Evolutionary conservation across 257 asterid genomes (phyloP).

Genomic region (Solanum neorickii): DNA sequence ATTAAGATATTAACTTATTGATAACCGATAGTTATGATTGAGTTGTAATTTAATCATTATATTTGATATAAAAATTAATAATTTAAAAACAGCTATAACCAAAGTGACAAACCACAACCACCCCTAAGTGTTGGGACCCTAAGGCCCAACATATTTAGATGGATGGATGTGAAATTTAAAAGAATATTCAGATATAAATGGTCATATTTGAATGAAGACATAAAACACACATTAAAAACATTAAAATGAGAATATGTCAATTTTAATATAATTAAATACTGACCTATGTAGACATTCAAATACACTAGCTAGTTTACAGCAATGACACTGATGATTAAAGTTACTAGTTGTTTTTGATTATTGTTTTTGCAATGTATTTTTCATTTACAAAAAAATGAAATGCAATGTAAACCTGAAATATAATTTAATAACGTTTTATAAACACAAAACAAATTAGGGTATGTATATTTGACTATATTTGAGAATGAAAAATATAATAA

Average conservation of each 20-base stretch:
- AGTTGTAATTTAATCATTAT: not conserved
- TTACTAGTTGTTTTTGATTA: too few relatives aligned
- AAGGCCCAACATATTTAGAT: not conserved
- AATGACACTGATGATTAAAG: not conserved
- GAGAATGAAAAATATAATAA: not conserved
- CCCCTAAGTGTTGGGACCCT: not conserved
- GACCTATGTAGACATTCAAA: not conserved
- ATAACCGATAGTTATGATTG: not conserved
- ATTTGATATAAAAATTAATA: not conserved
- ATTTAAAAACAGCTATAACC: not conserved
- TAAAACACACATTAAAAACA: not conserved
- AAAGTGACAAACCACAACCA: not conserved
- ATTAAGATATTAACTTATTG: not conserved
- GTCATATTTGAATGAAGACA: not conserved
- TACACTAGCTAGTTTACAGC: not conserved
- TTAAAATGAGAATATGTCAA: not conserved
- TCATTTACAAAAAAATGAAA: not conserved
- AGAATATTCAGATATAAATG: not conserved
- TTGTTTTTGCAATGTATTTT: not conserved
- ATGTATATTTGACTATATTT: too few relatives aligned
- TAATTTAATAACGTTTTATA: too few relatives aligned
- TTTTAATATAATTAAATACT: not conserved
- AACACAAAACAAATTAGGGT: not conserved
- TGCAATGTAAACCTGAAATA: too few relatives aligned
- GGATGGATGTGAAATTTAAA: not conserved